Evolutionary conservation across 805 yeast genomes (phyloP), one percentile per base, ranked within the genome.

Genomic region (Schizosaccharomyces lindneri): DNA sequence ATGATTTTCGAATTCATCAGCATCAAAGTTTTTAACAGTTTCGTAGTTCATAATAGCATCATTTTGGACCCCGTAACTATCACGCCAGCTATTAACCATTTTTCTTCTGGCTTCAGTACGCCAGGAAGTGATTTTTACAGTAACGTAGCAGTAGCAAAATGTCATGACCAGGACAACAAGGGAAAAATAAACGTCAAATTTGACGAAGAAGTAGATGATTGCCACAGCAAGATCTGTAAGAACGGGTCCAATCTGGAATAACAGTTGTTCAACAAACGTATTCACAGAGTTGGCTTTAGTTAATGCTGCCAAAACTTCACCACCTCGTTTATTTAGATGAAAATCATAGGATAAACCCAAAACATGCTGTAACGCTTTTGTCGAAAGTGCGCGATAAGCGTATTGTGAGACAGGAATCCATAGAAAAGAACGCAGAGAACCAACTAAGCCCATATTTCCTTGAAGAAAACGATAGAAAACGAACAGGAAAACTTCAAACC

Each of bases 21-120:
- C 65, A 59, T 64, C 64, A 60, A 64, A 64, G 36, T 64, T 62
- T 43, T 63, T 64, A 3, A 64, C 64, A 9, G 65, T 64, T 29
- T 64, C 66, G 36, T 48, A 64, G 5, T 65, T 57, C 19, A 64
- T 32, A 13, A 64, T 62, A 4, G 64, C 55, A 48, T 64, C 66
- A 41, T 57, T 61, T 55, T 62, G 59, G 29, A 64, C 62, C 19
- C 61, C 41, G 29, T 51, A 61, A 39, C 55, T 63, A 24, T 29
- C 55, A 2, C 61, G 61, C 46, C 62, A 48, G 21, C 59, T 48
- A 9, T 59, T 32, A 39, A 62, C 61, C 32, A 61, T 61, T 41
- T 55, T 43, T 13, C 65, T 61, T 61, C 63, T 62, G 3, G 59
- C 60, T 36, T 59, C 61, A 15, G 57, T 61, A 4, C 65, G 57